Percentiles rank a stretch among this genome's conserved stretches.
phyloP scores from a whole-genome alignment of 1,284 basidiomycete genomes.

The Amylostereum areolatum region DNA sequence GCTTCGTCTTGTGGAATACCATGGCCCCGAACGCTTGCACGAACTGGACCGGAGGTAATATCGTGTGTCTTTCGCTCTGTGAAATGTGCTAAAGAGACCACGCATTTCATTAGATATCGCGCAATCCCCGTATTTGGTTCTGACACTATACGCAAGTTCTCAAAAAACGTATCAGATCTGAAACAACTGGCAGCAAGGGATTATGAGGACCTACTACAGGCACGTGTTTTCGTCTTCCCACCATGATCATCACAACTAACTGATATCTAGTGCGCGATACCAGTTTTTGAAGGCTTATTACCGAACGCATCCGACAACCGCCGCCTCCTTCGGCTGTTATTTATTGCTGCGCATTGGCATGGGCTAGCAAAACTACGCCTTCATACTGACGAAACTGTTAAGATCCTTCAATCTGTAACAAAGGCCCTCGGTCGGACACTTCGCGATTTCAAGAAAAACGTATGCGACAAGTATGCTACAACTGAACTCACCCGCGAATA shows the following conservation, averaged over 20 bases:
- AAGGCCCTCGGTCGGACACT: not conserved
- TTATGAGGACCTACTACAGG: not conserved
- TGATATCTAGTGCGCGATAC: conserved; percentile 11
- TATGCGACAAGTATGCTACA: not conserved
- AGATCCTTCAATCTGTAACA: not conserved
- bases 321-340: conserved; percentile 7
- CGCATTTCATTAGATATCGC: not conserved
- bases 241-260: not conserved
- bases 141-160: not conserved
- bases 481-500: not conserved
- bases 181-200: not conserved
- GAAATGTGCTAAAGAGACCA: not conserved
- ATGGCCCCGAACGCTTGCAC: not conserved
- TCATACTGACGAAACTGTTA: conserved; percentile 9
- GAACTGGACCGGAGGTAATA: not conserved
- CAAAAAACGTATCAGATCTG: not conserved
- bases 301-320: conserved; percentile 7
- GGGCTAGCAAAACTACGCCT: conserved; percentile 13
- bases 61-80: not conserved
- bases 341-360: conserved; percentile 11
- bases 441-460: not conserved
- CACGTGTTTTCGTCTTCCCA: not conserved
- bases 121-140: not conserved
- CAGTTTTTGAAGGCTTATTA: conserved; percentile 11
- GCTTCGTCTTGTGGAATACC: not conserved